phyloP scores from a whole-genome alignment of 139 green algal species.

The Mychonastes homosphaera region DNA sequence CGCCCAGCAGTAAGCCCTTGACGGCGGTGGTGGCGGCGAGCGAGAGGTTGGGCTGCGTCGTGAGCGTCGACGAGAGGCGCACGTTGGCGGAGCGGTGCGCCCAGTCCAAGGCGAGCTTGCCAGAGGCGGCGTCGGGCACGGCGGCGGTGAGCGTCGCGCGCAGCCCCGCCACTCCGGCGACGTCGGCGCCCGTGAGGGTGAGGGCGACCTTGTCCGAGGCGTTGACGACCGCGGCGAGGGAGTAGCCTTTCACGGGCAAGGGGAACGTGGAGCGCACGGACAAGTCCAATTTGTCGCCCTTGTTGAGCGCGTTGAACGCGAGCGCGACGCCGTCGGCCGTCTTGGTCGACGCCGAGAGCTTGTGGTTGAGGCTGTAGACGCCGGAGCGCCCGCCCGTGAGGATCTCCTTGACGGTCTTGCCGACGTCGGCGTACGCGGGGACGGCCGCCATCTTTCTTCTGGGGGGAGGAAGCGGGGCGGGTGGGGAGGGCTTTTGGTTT shows the following conservation, averaged over 20 bases:
- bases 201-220: background rate
- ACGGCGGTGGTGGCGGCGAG: conserved; percentile 24
- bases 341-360: conserved; percentile 25
- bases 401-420: conserved; percentile 32
- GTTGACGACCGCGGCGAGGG: background rate
- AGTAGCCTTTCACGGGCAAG: background rate
- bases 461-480: too few species aligned
- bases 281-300: conserved; percentile 33
- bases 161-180: too few species aligned
- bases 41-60: conserved; percentile 29
- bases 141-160: too few species aligned
- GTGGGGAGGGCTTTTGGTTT: too few species aligned
- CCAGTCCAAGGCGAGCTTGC: conserved; percentile 40
- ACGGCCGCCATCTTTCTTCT: too few species aligned
- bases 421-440: conserved; percentile 25
- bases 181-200: too few species aligned
- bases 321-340: conserved; percentile 28
- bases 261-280: conserved; percentile 19
- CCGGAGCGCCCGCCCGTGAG: conserved; percentile 25
- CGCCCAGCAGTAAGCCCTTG: conserved; percentile 25
- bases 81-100: conserved; percentile 18
- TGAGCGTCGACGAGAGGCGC: conserved; percentile 27
- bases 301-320: conserved; percentile 19
- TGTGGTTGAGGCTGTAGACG: conserved; percentile 30
- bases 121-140: conserved; percentile 20